Evolutionary conservation across 495 filamentous ascomycete genomes (phyloP).

Genomic region (Cercophora scortea): DNA sequence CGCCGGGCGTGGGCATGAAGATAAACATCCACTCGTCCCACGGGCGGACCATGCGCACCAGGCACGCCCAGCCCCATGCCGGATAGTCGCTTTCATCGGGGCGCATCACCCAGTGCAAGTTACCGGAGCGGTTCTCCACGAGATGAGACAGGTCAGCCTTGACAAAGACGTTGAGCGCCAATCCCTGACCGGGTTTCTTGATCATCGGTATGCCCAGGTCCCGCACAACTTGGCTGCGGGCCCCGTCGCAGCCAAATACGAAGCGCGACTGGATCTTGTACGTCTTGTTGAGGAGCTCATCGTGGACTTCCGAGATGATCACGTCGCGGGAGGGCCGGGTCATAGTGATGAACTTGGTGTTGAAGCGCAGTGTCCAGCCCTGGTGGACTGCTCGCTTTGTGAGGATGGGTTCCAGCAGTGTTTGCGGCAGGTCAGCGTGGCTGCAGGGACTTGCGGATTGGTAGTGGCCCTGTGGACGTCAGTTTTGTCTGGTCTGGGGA

Average conservation of each 20-base stretch:
- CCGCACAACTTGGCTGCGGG: conserved; percentile 41
- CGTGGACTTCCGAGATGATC: conserved; percentile 32
- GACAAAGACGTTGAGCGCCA: conserved; percentile 47
- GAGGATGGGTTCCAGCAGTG: conserved; percentile 43
- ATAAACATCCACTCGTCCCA: conserved; percentile 43
- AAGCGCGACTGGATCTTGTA: conserved; percentile 46
- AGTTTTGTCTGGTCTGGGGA: no score
- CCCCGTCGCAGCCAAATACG: conserved; percentile 53
- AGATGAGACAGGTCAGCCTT: conserved; percentile 45
- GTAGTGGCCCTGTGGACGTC: conserved; percentile 44
- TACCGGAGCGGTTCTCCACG: conserved; percentile 40
- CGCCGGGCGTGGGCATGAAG: conserved; percentile 24
- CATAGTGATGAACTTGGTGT: conserved; percentile 31
- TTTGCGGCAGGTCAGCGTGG: conserved; percentile 44
- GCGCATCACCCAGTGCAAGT: conserved; percentile 46
- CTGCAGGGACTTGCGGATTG: conserved; percentile 40
- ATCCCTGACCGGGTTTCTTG: conserved; percentile 44
- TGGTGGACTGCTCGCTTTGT: conserved; percentile 32
- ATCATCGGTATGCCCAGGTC: conserved; percentile 41
- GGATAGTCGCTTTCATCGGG: conserved; percentile 26
- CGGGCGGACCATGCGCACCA: conserved; percentile 35
- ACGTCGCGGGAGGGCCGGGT: conserved; percentile 17
- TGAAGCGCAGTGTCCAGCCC: conserved; percentile 37
- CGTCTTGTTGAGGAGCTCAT: conserved; percentile 30
- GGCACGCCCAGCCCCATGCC: conserved; percentile 25